A percentile compares a stretch with the other conserved stretches of the same genome.
Evolutionary conservation across 176 grass and related monocot species (phyloP).

Genomic region (Typha latifolia): DNA sequence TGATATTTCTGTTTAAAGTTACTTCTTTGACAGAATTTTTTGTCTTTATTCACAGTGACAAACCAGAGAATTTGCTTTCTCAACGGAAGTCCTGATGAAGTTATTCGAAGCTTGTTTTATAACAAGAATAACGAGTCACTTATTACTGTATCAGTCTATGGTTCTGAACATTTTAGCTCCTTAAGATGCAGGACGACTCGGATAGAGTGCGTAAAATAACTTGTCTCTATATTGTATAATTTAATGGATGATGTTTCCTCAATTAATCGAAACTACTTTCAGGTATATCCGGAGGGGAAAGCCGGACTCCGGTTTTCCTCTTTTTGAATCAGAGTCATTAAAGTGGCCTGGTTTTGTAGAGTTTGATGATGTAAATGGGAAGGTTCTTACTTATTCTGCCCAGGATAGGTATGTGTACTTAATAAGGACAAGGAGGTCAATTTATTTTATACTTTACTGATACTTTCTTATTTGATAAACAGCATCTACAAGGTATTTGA

Average conservation of each 20-base stretch:
- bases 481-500: constrained; percentile 99
- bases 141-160: constrained; percentile 87
- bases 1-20: constrained; percentile 6
- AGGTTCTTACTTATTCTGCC: constrained; percentile 93
- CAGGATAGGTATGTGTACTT: constrained; percentile 67
- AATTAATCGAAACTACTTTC: constrained; percentile 19
- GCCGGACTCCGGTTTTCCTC: constrained; percentile 80
- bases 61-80: constrained; percentile 85
- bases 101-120: constrained; percentile 92
- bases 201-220: constrained; percentile 50
- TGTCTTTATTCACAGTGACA: constrained; percentile 44
- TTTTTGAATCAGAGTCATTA: constrained; percentile 86
- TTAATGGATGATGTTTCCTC: background rate
- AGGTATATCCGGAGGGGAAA: constrained; percentile 84
- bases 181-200: constrained; percentile 76
- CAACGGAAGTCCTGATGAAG: constrained; percentile 81
- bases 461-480: constrained; percentile 18
- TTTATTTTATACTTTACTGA: constrained; percentile 14
- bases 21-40: constrained; percentile 11
- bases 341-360: constrained; percentile 99
- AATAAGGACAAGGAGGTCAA: background rate
- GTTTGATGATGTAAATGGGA: constrained; percentile 99
- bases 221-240: constrained; percentile 1
- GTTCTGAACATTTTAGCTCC: constrained; percentile 76
- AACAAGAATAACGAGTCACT: constrained; percentile 93